Base-by-base conservation (phyloP, 2,329 filamentous ascomycete genomes). In the Sordariomycetes sp. region DNA sequence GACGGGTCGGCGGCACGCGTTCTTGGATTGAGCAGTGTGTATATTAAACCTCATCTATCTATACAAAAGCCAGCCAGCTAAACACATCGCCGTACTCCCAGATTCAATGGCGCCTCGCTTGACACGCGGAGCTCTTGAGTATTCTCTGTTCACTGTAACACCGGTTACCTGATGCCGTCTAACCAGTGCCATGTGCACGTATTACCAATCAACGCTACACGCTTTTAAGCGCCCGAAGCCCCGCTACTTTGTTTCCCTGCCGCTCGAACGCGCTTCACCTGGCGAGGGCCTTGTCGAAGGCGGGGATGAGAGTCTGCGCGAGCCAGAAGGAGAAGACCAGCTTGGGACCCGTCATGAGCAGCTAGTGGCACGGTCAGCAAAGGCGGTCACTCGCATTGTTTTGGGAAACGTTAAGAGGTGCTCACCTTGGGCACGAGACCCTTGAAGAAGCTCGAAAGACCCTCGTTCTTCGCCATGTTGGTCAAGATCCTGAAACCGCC, bases 271-370 rank as follows among this genome's bases (percentile, higher is more conserved):
- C 24, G 20, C 43, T 56, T 58, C 63, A 64, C 68, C 71, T 64
- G 69, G 70, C 60, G 67, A 80, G 66, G 62, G 74, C 73, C 59
- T 65, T 70, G 65, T 85, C 89, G 73, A 97, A 97, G 46, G 91
- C 88, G 56, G 94, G 94, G 70, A 99, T 99, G 67, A 99, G 79
- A 34, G 94, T 97, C 80, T 99, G 94, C 59, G 94, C 94, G 70
- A 99, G 85, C 94, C 94, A 99, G 86, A 99, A 99, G 61, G 92
- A 97, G 80, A 99, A 99, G 62, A 97, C 94, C 61, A 99, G 82
- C 83, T 99, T 99, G 62, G 94, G 94, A 25, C 94, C 95, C 18
- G 94, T 99, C 94, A 99, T 99, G 68, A 99, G 82, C 63, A 99
- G 85, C 87, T 86, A 59, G 46, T 3, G 1, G 37, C 16, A 6